A percentile compares a stretch with the other conserved stretches of the same genome.
phyloP scores from a whole-genome alignment of 495 filamentous ascomycete species.

The Penicillium coprophilum region DNA sequence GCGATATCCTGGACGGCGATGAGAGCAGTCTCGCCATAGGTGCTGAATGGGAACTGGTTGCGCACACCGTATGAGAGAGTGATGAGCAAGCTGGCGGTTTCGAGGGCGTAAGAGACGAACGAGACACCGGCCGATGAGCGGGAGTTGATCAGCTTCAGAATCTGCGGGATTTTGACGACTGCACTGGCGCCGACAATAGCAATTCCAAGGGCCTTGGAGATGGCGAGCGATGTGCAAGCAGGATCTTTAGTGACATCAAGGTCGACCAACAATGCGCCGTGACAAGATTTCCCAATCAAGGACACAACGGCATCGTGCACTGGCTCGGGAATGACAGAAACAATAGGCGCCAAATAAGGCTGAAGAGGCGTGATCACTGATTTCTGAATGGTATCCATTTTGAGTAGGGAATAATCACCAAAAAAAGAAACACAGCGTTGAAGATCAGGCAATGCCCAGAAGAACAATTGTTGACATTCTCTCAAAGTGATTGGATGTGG shows the following conservation, averaged over 20 bases:
- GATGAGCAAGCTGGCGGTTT: conserved; percentile 81
- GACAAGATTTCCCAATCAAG: conserved; percentile 80
- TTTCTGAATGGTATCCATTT: conserved; percentile 45
- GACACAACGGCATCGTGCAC: conserved; percentile 72
- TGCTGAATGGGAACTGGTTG: conserved; percentile 90
- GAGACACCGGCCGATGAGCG: conserved; percentile 77
- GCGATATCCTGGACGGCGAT: conserved; percentile 89
- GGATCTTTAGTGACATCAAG: conserved; percentile 68
- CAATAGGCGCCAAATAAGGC: conserved; percentile 68
- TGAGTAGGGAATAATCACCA: not conserved
- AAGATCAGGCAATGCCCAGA: not conserved
- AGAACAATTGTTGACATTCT: conserved; percentile 27
- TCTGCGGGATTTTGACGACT: conserved; percentile 94
- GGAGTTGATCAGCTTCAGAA: conserved; percentile 82
- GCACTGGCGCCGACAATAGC: conserved; percentile 86
- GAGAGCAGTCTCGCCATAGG: conserved; percentile 89
- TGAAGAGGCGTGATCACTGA: conserved; percentile 64
- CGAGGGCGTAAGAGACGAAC: conserved; percentile 87
- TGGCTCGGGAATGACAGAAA: conserved; percentile 73
- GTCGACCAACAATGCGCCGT: conserved; percentile 76
- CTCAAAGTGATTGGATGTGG: conserved; percentile 33
- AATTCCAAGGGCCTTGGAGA: conserved; percentile 89
- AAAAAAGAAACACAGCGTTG: not conserved
- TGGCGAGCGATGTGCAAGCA: conserved; percentile 77
- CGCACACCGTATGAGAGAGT: conserved; percentile 86